Conservation (phyloP, 768 basidiomycete species). For the Dacryopinax primogenitus region DNA sequence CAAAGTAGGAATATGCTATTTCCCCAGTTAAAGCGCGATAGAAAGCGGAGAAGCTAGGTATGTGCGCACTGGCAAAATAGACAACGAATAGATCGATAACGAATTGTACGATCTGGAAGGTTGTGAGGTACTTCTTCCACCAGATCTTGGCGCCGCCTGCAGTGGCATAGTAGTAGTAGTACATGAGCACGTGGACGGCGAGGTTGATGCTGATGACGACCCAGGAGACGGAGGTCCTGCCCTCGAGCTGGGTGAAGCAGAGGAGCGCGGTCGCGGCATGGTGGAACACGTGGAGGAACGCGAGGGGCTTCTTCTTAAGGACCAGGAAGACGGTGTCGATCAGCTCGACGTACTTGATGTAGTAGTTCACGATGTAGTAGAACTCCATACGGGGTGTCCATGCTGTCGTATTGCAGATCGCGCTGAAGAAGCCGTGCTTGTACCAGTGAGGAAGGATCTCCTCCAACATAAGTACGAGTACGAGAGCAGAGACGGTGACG, state of each 20-base stretch:
- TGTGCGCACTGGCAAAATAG: conserved; percentile 83
- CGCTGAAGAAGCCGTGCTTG: conserved; percentile 57
- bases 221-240: conserved; percentile 97
- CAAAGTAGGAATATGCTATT: conserved; percentile 74
- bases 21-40: conserved; percentile 11
- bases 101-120: conserved; percentile 94
- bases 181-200: conserved; percentile 93
- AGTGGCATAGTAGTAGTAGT: conserved; percentile 99
- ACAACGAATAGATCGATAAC: conserved; percentile 80
- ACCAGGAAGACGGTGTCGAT: conserved; percentile 94
- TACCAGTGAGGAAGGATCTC: conserved; percentile 73
- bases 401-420: conserved; percentile 59
- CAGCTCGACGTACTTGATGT: conserved; percentile 94
- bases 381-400: conserved; percentile 92
- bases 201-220: conserved; percentile 85
- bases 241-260: conserved; percentile 89
- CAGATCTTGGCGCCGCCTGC: conserved; percentile 94
- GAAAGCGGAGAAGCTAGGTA: conserved; percentile 14
- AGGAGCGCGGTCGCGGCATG: conserved; percentile 95
- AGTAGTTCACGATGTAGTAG: conserved; percentile 99
- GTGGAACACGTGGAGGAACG: conserved; percentile 97
- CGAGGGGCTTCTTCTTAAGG: conserved; percentile 95
- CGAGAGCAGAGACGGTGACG: conserved; percentile 65
- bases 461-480: conserved; percentile 81
- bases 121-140: conserved; percentile 99